Percentiles rank a stretch among this genome's conserved stretches.
Conservation (phyloP, 2,329 filamentous ascomycete genomes). For the Pseudocercospora fuligena region DNA sequence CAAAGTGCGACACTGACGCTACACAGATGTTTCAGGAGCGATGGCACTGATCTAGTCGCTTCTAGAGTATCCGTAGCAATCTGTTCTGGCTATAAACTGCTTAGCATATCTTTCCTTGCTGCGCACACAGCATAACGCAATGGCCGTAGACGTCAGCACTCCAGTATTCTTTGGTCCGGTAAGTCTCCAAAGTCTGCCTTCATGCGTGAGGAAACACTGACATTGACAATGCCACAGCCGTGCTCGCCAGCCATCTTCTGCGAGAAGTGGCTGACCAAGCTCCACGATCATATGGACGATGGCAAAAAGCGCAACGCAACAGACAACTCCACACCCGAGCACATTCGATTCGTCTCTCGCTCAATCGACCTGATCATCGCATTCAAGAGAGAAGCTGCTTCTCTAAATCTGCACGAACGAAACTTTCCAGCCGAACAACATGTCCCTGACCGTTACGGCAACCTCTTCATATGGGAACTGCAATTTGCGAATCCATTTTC, state of each 20-base stretch:
- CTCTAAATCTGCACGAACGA: neutral
- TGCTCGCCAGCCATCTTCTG: neutral
- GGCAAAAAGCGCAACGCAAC: neutral
- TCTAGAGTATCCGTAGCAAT: no score
- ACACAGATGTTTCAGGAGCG: no score
- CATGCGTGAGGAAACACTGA: neutral
- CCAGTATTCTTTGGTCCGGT: neutral
- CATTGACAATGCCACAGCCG: neutral
- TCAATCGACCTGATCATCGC: neutral
- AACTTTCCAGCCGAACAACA: neutral
- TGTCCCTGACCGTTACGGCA: neutral
- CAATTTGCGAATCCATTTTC: neutral
- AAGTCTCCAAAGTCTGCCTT: neutral
- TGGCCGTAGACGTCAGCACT: no score
- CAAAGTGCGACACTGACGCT: no score
- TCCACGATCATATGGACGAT: neutral
- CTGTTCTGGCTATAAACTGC: no score
- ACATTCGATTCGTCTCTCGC: neutral
- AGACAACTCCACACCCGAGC: neutral
- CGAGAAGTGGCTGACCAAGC: neutral
- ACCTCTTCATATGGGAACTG: neutral
- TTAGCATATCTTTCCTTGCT: no score
- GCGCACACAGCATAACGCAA: no score
- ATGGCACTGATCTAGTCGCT: no score
- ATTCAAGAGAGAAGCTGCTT: neutral